A percentile compares a stretch with the other conserved stretches of the same genome.
phyloP scores from a whole-genome alignment of 768 basidiomycete species.

The Pisolithus orientalis region DNA sequence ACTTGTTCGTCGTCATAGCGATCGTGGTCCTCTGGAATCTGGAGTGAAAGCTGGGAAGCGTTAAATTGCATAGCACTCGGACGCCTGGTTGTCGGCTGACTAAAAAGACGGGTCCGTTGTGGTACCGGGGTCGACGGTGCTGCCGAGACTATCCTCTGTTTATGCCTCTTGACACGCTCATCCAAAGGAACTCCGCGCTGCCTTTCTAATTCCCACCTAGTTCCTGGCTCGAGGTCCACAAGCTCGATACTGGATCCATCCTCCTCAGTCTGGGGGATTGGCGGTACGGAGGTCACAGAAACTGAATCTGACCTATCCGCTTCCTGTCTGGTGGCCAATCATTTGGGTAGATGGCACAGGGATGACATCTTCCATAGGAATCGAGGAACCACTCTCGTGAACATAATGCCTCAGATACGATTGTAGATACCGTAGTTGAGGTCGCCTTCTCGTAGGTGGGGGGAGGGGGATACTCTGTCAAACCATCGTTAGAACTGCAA shows the following conservation, averaged over 20 bases:
- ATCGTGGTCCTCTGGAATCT: constrained; percentile 27
- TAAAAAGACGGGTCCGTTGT: constrained; percentile 26
- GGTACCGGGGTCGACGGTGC: constrained; percentile 14
- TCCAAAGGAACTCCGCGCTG: constrained; percentile 37
- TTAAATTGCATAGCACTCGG: constrained; percentile 16
- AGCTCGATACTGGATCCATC: constrained; percentile 49
- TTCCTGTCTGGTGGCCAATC: constrained; percentile 4
- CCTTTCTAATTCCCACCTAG: constrained; percentile 40
- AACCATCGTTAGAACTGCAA: constrained; percentile 24
- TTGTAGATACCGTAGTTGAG: constrained; percentile 36
- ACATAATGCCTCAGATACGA: constrained; percentile 37
- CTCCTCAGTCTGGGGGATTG: constrained; percentile 30
- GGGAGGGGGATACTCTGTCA: constrained; percentile 61
- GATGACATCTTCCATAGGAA: constrained; percentile 16
- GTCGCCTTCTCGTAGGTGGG: constrained; percentile 67
- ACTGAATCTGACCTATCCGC: constrained; percentile 16
- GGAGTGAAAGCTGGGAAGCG: constrained; percentile 28
- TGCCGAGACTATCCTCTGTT: constrained; percentile 27
- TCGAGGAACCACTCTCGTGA: constrained; percentile 20
- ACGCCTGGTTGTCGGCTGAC: constrained; percentile 22
- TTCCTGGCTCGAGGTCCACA: constrained; percentile 40
- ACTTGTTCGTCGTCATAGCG: constrained; percentile 25
- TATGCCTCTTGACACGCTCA: constrained; percentile 32
- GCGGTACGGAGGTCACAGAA: constrained; percentile 15
- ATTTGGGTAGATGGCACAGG: constrained; percentile 22